These are phyloP conservation scores for Penicillium verrucosum DNA, from an alignment of 2,329 filamentous ascomycete species.

Conservation along the genomic window DNA sequence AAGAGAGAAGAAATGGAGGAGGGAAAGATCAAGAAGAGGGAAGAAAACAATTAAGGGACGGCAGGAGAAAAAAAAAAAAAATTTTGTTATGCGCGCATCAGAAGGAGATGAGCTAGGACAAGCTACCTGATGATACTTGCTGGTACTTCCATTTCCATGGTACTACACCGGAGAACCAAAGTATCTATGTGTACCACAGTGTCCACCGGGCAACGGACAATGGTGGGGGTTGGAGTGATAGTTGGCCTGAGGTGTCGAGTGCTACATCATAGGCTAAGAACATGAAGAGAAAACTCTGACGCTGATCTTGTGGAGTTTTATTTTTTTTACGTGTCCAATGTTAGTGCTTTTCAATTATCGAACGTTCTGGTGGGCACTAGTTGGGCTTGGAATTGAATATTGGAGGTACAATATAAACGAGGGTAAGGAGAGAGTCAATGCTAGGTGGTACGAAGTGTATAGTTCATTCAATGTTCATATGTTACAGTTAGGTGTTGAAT, in stretches of 20 bases:
- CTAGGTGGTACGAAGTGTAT: neutral
- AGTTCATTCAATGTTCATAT: neutral
- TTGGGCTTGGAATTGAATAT: neutral
- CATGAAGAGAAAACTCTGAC: conserved; percentile 8
- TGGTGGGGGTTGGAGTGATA: neutral
- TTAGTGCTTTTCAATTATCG: neutral
- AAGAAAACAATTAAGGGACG: conserved; percentile 5
- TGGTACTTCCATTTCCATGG: conserved; percentile 1
- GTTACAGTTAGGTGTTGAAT: neutral
- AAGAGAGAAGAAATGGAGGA: neutral
- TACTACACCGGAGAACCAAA: neutral
- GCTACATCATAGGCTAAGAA: neutral
- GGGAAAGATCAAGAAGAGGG: conserved; percentile 1
- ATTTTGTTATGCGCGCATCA: conserved; percentile 17
- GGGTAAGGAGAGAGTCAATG: neutral
- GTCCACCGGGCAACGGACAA: neutral
- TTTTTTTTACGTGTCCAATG: neutral
- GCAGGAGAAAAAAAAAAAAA: conserved; percentile 8
- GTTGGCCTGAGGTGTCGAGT: neutral
- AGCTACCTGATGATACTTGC: conserved; percentile 12
- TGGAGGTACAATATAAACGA: too few species aligned
- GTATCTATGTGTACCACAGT: conserved; percentile 7
- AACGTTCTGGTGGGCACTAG: neutral
- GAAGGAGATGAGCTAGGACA: conserved; percentile 8
- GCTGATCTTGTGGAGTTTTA: conserved; percentile 4